Evolutionary conservation across 1,139 yeast genomes (phyloP).

Genomic region (Candida sp.): DNA sequence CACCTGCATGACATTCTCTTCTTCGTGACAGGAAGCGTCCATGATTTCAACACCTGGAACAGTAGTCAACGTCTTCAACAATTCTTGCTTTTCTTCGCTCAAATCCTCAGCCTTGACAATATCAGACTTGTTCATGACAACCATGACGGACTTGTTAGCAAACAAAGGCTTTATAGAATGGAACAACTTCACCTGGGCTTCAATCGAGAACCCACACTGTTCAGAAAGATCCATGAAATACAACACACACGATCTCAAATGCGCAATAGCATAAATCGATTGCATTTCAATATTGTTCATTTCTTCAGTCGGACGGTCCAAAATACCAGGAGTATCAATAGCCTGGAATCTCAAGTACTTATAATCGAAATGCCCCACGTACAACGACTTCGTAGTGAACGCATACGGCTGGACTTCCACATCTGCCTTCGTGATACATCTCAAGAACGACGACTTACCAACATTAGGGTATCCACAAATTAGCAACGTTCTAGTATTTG

Average conservation of each 20-base stretch:
- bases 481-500: conserved; percentile 95
- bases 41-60: conserved; percentile 89
- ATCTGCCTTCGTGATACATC: conserved; percentile 95
- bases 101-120: conserved; percentile 86
- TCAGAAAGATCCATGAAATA: conserved; percentile 99
- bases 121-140: conserved; percentile 95
- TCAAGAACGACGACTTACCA: conserved; percentile 95
- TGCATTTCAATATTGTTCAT: conserved; percentile 99
- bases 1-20: conserved; percentile 94
- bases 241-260: conserved; percentile 92
- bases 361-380: conserved; percentile 98
- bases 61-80: conserved; percentile 64
- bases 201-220: conserved; percentile 98
- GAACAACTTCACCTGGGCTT: conserved; percentile 96
- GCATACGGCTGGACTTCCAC: conserved; percentile 99
- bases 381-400: conserved; percentile 93
- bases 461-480: conserved; percentile 99
- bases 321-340: conserved; percentile 98
- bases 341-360: conserved; percentile 98
- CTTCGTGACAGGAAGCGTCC: conserved; percentile 93
- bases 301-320: conserved; percentile 98
- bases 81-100: conserved; percentile 72
- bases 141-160: conserved; percentile 95
- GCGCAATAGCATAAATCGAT: conserved; percentile 98
- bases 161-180: conserved; percentile 97